Evolutionary conservation across 1,284 basidiomycete genomes (phyloP).

Genomic region (Rhizopogon parksii): DNA sequence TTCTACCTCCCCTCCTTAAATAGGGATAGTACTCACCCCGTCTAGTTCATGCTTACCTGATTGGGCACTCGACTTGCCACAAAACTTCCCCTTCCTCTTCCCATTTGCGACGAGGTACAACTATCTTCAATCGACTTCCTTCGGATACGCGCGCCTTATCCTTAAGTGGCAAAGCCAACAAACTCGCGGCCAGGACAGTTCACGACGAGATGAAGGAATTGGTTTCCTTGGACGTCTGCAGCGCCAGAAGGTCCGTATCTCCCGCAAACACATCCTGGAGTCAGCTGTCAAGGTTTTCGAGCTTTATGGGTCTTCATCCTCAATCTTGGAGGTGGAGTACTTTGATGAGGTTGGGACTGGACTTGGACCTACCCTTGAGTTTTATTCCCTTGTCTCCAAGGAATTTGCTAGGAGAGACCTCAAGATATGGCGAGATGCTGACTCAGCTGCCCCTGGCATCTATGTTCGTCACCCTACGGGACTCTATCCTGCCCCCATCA

Average conservation of each 20-base stretch:
- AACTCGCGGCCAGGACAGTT: conserved; percentile 63
- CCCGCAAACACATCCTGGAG: conserved; percentile 88
- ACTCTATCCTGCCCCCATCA: conserved; percentile 84
- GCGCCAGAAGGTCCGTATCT: conserved; percentile 95
- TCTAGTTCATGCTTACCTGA: conserved; percentile 87
- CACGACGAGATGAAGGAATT: conserved; percentile 82
- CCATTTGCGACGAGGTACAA: conserved; percentile 96
- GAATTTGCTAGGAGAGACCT: conserved; percentile 87
- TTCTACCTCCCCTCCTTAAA: conserved; percentile 12
- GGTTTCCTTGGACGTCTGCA: conserved; percentile 89
- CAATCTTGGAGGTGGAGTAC: conserved; percentile 95
- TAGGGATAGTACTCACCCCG: not conserved
- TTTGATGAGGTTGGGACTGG: conserved; percentile 99
- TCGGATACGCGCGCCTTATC: conserved; percentile 93
- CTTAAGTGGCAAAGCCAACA: conserved; percentile 85
- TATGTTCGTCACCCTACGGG: conserved; percentile 82
- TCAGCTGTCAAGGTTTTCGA: conserved; percentile 99
- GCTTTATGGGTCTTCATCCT: conserved; percentile 89
- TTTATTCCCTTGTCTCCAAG: conserved; percentile 90
- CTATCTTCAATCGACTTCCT: conserved; percentile 95
- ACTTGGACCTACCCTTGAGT: conserved; percentile 96
- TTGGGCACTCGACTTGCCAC: conserved; percentile 93
- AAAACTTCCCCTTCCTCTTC: conserved; percentile 96
- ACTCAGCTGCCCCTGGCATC: conserved; percentile 50
- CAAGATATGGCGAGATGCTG: conserved; percentile 87